A percentile compares a stretch with the other conserved stretches of the same genome.
Conservation (phyloP, 805 yeast genomes). For the Komagataella pseudopastoris region DNA sequence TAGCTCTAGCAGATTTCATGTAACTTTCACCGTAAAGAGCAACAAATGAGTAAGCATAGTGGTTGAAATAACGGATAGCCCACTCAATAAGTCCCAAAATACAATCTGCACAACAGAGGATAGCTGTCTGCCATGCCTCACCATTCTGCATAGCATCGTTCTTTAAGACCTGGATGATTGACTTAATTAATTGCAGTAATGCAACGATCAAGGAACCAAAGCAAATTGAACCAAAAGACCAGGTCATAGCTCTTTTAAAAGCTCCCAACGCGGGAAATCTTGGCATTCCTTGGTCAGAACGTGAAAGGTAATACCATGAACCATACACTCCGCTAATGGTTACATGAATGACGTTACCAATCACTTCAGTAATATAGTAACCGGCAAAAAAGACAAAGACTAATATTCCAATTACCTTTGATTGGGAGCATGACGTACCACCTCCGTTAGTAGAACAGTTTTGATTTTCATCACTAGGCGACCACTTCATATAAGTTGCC, state of each 20-base stretch:
- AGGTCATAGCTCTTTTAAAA: constrained; percentile 26
- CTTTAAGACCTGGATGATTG: constrained; percentile 36
- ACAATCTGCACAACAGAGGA: constrained; percentile 9
- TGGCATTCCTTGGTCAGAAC: constrained; percentile 67
- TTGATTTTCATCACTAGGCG: constrained; percentile 36
- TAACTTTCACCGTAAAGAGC: constrained; percentile 81
- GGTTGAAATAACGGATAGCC: constrained; percentile 76
- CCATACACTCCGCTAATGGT: constrained; percentile 73
- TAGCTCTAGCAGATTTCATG: constrained; percentile 62
- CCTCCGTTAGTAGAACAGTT: constrained; percentile 41
- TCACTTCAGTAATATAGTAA: constrained; percentile 70
- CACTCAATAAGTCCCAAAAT: constrained; percentile 49
- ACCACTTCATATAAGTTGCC: constrained; percentile 68
- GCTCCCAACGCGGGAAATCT: constrained; percentile 64
- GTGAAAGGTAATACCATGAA: constrained; percentile 69
- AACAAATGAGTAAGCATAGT: constrained; percentile 77
- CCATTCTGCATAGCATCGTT: constrained; percentile 15
- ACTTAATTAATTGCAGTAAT: constrained; percentile 51
- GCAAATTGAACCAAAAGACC: constrained; percentile 10
- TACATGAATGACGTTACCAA: constrained; percentile 61
- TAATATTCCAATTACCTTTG: constrained; percentile 54
- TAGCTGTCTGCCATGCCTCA: constrained; percentile 7
- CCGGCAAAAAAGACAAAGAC: constrained; percentile 69
- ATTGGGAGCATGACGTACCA: constrained; percentile 30
- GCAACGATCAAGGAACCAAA: constrained; percentile 50